Evolutionary conservation across 1,284 basidiomycete species (phyloP).

Genomic region (Heterobasidion occidentale): DNA sequence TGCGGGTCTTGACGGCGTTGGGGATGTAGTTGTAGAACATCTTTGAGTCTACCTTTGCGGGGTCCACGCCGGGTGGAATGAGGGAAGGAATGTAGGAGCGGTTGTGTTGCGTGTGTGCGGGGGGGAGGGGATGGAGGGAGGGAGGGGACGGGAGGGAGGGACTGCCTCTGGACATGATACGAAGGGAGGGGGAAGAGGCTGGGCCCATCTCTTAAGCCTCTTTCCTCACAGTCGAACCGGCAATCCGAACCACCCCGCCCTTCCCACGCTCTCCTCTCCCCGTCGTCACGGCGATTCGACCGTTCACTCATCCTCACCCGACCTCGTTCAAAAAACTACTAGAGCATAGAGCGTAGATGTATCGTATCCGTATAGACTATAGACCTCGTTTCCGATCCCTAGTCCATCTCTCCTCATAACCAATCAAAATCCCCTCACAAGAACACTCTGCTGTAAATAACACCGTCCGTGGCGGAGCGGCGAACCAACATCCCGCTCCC

Average conservation of each 20-base stretch:
- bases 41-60: slow-evolving; percentile 52
- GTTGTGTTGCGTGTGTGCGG: slow-evolving; percentile 3
- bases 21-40: slow-evolving; percentile 80
- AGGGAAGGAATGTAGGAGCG: slow-evolving; percentile 35
- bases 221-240: neutral
- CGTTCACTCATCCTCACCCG: too few species aligned
- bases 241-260: neutral
- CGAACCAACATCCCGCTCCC: too few species aligned
- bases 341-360: too few species aligned
- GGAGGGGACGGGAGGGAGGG: slow-evolving; percentile 6
- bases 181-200: neutral
- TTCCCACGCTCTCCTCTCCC: neutral
- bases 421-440: too few species aligned
- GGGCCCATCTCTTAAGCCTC: neutral
- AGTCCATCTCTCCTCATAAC: too few species aligned
- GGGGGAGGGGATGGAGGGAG: slow-evolving; percentile 11
- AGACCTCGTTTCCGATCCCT: too few species aligned
- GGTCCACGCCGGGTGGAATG: slow-evolving; percentile 50
- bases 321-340: too few species aligned
- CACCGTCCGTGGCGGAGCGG: too few species aligned
- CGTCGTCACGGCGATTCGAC: too few species aligned
- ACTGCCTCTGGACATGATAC: neutral
- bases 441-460: too few species aligned
- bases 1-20: slow-evolving; percentile 87
- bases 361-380: too few species aligned